A percentile compares a stretch with the other conserved stretches of the same genome.
phyloP scores from a whole-genome alignment of 2,329 filamentous ascomycete genomes.

The Thermochaetoides dissita region DNA sequence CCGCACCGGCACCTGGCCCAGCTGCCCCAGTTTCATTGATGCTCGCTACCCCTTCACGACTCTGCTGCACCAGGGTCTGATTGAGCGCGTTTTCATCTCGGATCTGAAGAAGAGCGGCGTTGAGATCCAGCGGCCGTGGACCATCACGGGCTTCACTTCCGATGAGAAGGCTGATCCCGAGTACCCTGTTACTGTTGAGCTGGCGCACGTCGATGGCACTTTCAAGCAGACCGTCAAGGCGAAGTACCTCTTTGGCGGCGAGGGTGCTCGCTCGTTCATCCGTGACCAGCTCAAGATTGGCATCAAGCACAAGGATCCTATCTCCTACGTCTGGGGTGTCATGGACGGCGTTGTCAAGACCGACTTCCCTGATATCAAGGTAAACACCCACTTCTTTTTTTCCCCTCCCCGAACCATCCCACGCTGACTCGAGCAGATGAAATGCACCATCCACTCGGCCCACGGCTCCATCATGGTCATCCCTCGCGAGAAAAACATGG shows the following conservation, averaged over 20 bases:
- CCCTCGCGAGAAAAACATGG: constrained; percentile 54
- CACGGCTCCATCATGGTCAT: constrained; percentile 70
- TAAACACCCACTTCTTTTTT: constrained; percentile 13
- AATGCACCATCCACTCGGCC: constrained; percentile 62
- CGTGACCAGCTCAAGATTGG: constrained; percentile 53
- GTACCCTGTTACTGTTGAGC: constrained; percentile 67
- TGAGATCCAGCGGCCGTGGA: constrained; percentile 50
- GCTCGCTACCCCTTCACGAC: constrained; percentile 59
- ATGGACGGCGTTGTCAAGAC: constrained; percentile 62
- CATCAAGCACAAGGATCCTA: constrained; percentile 57
- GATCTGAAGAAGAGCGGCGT: constrained; percentile 50
- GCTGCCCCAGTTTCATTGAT: constrained; percentile 72
- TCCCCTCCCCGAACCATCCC: neutral
- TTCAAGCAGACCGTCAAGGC: constrained; percentile 50
- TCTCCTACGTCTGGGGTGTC: constrained; percentile 60
- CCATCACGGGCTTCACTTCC: constrained; percentile 45
- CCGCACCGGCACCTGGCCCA: constrained; percentile 65
- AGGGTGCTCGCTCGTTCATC: constrained; percentile 55
- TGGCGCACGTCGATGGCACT: constrained; percentile 64
- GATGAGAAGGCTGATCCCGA: constrained; percentile 40
- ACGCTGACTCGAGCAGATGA: constrained; percentile 39
- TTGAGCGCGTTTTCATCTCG: constrained; percentile 55
- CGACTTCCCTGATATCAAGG: constrained; percentile 65
- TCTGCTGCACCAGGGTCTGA: constrained; percentile 56
- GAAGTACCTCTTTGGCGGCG: constrained; percentile 59